Percentiles rank a stretch among this genome's conserved stretches.
Evolutionary conservation across 768 basidiomycete species (phyloP).

Genomic region (Auriscalpium vulgare): DNA sequence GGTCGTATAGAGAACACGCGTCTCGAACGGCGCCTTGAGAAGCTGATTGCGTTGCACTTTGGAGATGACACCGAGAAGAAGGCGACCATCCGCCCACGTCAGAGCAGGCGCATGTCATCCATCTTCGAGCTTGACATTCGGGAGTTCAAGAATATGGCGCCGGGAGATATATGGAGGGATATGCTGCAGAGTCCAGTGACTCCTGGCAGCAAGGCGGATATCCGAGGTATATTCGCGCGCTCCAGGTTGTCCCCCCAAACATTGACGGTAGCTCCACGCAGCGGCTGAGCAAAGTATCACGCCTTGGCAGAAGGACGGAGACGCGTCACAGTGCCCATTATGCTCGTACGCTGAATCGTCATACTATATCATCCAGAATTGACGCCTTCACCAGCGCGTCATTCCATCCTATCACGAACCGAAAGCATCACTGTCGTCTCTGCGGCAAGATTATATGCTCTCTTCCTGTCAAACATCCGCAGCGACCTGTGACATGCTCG

Average conservation of each 20-base stretch:
- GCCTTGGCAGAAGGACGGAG: constrained; percentile 85
- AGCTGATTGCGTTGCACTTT: constrained; percentile 72
- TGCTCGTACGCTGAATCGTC: constrained; percentile 54
- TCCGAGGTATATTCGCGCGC: constrained; percentile 46
- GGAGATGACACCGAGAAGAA: constrained; percentile 23
- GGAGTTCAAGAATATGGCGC: constrained; percentile 50
- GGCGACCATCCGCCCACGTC: constrained; percentile 12
- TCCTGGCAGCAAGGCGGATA: constrained; percentile 46
- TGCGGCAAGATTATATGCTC: constrained; percentile 92
- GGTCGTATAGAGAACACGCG: constrained; percentile 76
- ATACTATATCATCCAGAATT: background rate
- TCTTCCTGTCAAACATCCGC: constrained; percentile 66
- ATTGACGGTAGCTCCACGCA: constrained; percentile 17
- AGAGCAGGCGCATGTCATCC: constrained; percentile 46
- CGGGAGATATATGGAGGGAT: constrained; percentile 64
- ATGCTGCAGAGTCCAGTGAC: constrained; percentile 38
- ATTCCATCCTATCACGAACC: constrained; percentile 85
- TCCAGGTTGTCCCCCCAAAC: too few species aligned
- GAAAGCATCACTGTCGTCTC: constrained; percentile 93
- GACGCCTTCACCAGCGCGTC: constrained; percentile 36
- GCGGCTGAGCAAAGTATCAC: constrained; percentile 88
- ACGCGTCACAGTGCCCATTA: constrained; percentile 73
- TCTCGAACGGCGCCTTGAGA: constrained; percentile 80
- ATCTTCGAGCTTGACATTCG: constrained; percentile 66
- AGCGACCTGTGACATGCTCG: constrained; percentile 64